A percentile compares a stretch with the other conserved stretches of the same genome.
phyloP scores from a whole-genome alignment of 108 stramenopile species.

The Cyclotella choctawhatcheeana region DNA sequence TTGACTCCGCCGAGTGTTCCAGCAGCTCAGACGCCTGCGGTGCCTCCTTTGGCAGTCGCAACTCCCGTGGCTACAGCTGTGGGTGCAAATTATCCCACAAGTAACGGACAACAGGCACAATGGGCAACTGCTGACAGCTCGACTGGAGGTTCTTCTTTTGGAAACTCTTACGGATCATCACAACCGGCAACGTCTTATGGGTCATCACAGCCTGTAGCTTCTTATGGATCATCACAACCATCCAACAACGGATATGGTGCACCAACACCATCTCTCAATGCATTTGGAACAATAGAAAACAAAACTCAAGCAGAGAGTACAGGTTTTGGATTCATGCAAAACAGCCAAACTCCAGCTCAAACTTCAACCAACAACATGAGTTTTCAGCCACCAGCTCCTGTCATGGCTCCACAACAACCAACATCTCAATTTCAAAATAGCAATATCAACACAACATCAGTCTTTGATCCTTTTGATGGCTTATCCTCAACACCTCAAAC shows the following conservation, averaged over 20 bases:
- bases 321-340: slow-evolving; percentile 48
- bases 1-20: slow-evolving; percentile 33
- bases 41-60: slow-evolving; percentile 22
- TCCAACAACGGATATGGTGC: not conserved
- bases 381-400: not conserved
- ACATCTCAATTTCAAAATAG: slow-evolving; percentile 11
- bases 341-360: too few relatives aligned
- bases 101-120: slow-evolving; percentile 22
- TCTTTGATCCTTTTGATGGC: slow-evolving; percentile 52
- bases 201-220: slow-evolving; percentile 1
- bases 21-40: not conserved
- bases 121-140: slow-evolving; percentile 20
- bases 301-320: slow-evolving; percentile 12
- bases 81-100: slow-evolving; percentile 8
- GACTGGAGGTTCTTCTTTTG: slow-evolving; percentile 4
- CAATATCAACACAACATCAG: slow-evolving; percentile 9
- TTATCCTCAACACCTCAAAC: slow-evolving; percentile 22
- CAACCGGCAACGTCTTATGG: slow-evolving; percentile 10
- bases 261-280: slow-evolving; percentile 3
- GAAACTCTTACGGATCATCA: slow-evolving; percentile 26
- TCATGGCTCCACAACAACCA: slow-evolving; percentile 12
- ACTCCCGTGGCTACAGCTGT: slow-evolving; percentile 34
- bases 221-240: slow-evolving; percentile 29
- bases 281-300: slow-evolving; percentile 6
- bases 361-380: slow-evolving; percentile 6